phyloP scores from a whole-genome alignment of 306 rosid genomes.

The Cyamopsis tetragonoloba region DNA sequence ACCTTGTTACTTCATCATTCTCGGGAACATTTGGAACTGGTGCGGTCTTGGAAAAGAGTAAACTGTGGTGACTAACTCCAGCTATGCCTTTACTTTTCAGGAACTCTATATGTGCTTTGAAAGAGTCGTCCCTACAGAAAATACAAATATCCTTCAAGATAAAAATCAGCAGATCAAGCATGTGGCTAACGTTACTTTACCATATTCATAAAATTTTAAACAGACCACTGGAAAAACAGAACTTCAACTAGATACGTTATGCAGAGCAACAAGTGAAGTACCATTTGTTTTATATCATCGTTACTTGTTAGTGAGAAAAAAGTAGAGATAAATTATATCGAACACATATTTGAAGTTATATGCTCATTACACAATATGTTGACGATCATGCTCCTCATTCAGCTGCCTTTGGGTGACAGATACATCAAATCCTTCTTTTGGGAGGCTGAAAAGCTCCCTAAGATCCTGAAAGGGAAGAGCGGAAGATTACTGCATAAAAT shows the following conservation, averaged over 20 bases:
- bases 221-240: background rate
- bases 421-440: constrained; percentile 85
- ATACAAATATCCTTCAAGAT: background rate
- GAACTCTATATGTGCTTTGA: constrained; percentile 60
- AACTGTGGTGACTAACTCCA: constrained; percentile 93
- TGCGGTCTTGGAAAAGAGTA: constrained; percentile 80
- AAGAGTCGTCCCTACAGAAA: constrained; percentile 49
- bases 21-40: constrained; percentile 49
- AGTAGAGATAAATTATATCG: background rate
- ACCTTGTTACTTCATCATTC: constrained; percentile 66
- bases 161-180: background rate
- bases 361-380: constrained; percentile 52
- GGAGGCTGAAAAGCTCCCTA: constrained; percentile 83
- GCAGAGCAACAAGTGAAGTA: background rate
- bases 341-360: background rate
- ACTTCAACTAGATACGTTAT: background rate
- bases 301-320: background rate
- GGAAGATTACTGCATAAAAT: constrained; percentile 3
- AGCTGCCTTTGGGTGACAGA: constrained; percentile 86
- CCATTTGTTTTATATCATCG: background rate
- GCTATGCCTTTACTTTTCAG: constrained; percentile 73
- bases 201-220: background rate
- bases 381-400: constrained; percentile 76
- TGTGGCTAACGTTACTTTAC: too few relatives aligned
- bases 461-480: constrained; percentile 62